A percentile compares a stretch with the other conserved stretches of the same genome.
phyloP scores from a whole-genome alignment of 257 asterid species.

The Solanum chiquidenum region DNA sequence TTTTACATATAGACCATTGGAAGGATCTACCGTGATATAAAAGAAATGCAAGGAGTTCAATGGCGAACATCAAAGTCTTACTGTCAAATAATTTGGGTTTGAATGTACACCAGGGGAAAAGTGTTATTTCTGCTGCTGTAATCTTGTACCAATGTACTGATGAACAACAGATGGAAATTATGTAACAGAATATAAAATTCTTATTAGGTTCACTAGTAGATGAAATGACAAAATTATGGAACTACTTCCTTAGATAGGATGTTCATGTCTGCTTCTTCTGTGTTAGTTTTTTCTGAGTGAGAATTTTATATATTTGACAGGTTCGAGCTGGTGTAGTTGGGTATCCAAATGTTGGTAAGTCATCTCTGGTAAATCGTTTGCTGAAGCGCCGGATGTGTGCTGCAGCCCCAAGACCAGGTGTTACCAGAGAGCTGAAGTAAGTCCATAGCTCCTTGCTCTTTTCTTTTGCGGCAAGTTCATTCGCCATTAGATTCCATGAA shows the following conservation, averaged over 20 bases:
- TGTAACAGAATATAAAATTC: not conserved
- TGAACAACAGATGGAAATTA: not conserved
- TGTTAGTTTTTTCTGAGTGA: not conserved
- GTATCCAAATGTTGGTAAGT: conserved; percentile 95
- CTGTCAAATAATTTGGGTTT: not conserved
- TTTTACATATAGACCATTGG: not conserved
- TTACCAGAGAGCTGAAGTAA: conserved; percentile 85
- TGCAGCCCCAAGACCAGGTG: conserved; percentile 99
- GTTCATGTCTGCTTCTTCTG: not conserved
- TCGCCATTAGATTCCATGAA: not conserved
- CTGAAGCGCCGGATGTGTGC: conserved; percentile 94
- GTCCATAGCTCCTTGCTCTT: conserved; percentile 9
- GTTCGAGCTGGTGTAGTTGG: conserved; percentile 96
- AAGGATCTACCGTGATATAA: not conserved
- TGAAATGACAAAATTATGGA: not conserved
- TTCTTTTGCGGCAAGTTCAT: not conserved
- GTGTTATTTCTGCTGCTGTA: not conserved
- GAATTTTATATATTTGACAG: conserved; percentile 21
- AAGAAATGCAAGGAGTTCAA: not conserved
- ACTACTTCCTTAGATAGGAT: not conserved
- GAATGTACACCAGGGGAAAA: not conserved
- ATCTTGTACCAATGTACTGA: not conserved
- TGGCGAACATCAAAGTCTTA: not conserved
- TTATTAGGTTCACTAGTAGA: not conserved
- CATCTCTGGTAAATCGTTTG: conserved; percentile 88